Evolutionary conservation across 176 grass and related monocot species (phyloP).

Genomic region (Pontederia crassipes): DNA sequence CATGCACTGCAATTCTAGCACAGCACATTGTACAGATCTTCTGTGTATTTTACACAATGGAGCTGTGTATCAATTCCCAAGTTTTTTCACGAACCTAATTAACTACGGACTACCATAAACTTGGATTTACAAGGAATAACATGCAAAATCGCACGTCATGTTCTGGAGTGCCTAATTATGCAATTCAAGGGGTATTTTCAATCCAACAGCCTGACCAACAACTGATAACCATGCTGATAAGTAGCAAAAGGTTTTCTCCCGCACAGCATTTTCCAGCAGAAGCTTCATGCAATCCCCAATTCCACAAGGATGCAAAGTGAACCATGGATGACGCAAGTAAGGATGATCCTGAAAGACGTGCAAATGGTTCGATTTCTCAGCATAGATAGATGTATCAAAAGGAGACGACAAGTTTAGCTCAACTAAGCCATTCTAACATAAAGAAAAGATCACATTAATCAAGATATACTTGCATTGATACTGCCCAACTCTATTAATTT

Average conservation of each 20-base stretch:
- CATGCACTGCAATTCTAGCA: no score
- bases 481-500: not conserved
- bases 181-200: conserved; percentile 63
- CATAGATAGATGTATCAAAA: not conserved
- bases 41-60: no score
- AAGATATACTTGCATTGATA: no score
- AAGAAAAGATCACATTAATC: not conserved
- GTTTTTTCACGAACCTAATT: no score
- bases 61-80: no score
- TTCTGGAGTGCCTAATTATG: conserved; percentile 11
- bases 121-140: no score
- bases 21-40: no score
- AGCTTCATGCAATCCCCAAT: conserved; percentile 80
- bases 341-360: conserved; percentile 69
- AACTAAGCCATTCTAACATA: not conserved
- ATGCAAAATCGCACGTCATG: no score
- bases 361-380: not conserved
- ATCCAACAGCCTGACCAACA: conserved; percentile 60
- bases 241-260: conserved; percentile 27
- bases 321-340: conserved; percentile 69
- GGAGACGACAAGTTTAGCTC: not conserved
- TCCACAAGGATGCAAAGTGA: conserved; percentile 84
- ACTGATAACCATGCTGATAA: conserved; percentile 77
- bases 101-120: no score
- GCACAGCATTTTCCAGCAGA: conserved; percentile 32